These are phyloP conservation scores for Acanthamoeba lenticulata DNA, from an alignment of 208 protist species.

Conservation along the genomic window DNA sequence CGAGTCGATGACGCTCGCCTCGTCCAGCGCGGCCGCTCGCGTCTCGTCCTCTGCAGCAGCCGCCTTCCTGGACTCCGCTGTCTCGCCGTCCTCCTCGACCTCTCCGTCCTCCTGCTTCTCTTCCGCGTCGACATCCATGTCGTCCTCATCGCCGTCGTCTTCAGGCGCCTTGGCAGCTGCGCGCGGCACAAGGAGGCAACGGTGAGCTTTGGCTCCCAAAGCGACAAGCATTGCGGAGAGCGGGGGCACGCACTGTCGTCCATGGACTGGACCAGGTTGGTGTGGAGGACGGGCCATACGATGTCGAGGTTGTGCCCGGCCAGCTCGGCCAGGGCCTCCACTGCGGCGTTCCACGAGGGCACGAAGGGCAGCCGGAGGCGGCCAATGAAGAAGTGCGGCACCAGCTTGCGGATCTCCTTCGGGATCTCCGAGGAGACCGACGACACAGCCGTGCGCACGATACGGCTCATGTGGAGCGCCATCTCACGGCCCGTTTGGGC, in stretches of 20 bases:
- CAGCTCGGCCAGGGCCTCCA: constrained; percentile 50
- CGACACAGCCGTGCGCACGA: constrained; percentile 24
- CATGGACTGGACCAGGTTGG: not conserved
- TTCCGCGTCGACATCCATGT: not conserved
- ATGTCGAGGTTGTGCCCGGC: not conserved
- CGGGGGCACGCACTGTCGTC: not conserved
- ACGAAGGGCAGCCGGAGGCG: constrained; percentile 27
- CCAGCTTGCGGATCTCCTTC: constrained; percentile 44
- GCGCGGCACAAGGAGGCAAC: not conserved
- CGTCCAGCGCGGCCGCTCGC: not conserved
- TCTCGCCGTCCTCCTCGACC: not conserved
- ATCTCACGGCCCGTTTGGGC: constrained; percentile 37
- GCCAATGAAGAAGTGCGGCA: constrained; percentile 47
- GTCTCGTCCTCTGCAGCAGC: not conserved
- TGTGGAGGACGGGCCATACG: not conserved
- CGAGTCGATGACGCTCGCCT: not conserved
- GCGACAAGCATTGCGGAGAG: not conserved
- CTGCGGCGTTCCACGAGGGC: not conserved
- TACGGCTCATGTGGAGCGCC: constrained; percentile 22
- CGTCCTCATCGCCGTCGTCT: not conserved
- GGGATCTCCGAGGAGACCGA: not conserved
- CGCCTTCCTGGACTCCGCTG: not conserved
- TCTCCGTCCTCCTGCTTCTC: not conserved
- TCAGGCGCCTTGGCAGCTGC: not conserved
- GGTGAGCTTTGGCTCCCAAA: not conserved